Base-by-base conservation (phyloP, 331 rosid genomes). In the Pyracantha coccinea region DNA sequence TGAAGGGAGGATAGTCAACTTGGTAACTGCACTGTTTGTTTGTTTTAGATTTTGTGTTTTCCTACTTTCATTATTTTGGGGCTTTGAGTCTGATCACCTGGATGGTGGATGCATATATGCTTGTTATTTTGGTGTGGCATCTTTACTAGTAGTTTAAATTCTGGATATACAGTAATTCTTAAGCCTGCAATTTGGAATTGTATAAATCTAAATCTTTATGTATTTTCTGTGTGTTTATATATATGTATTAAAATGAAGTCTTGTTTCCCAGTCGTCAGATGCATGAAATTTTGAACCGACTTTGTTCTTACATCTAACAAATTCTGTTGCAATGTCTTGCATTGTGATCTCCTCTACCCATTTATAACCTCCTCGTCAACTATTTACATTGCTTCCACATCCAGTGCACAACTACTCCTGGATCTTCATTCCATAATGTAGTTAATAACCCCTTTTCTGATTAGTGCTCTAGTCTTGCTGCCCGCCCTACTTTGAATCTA, bases 71-170 rank as follows among this genome's bases (percentile, higher is more conserved):
- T 23, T 5, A 27, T 55, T 27, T 67, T 44, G 15, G 31, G 52
- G 52, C 65, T 14, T 72, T 21, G 24, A 14, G 27, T 57, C 21
- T 72, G 53, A 31, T 77, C 69, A 11, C 12, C 66, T 20, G n/a
- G 54, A 19, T 6, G 58, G 21, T 19, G 62, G 31, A 20, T 61
- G 59, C 15, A 24, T 55, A 58, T 17, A 28, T 6, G 69, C 63
- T 54, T 47, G 38, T 77, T 45, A 13, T 28, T 41, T 77, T 79
- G 44, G 74, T 62, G 67, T 62, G 16, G 20, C 67, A 62, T 28
- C 8, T 12, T 72, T 59, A 16, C 11, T 7, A 54, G 53, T 31
- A 32, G 33, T 14, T 52, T 20, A 20, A 16, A 32, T 20, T 35
- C 53, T 5, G 29, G 50, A 66, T 20, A 9, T 35, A 20, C 20